A percentile compares a stretch with the other conserved stretches of the same genome.
phyloP scores from a whole-genome alignment of 352 stramenopile species.

The Ophiocytium majus region DNA sequence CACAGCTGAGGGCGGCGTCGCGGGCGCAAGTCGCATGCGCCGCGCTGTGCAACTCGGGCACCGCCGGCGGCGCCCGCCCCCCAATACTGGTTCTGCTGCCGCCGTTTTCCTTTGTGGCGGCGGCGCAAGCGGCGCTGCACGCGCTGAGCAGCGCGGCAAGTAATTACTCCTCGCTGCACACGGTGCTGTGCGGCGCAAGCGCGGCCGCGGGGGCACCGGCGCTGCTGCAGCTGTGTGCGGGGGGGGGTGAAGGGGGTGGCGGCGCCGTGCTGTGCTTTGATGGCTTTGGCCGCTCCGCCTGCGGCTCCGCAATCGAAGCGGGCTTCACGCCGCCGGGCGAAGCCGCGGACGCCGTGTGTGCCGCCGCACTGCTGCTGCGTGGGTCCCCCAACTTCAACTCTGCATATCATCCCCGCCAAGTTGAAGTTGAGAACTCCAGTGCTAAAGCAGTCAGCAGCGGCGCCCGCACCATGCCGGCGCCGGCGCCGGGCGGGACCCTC shows the following conservation, averaged over 20 bases:
- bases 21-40: background rate
- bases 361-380: slow-evolving; percentile 33
- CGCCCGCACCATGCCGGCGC: background rate
- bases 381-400: background rate
- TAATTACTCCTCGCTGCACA: no score
- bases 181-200: background rate
- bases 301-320: background rate
- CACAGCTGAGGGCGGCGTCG: background rate
- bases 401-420: background rate
- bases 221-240: slow-evolving; percentile 11
- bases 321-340: background rate
- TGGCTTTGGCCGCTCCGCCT: slow-evolving; percentile 42
- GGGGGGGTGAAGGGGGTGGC: no score
- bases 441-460: background rate
- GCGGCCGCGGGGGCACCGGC: no score
- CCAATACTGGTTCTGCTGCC: background rate
- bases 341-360: slow-evolving; percentile 9
- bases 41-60: background rate
- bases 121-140: background rate
- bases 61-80: no score
- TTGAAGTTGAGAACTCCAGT: background rate
- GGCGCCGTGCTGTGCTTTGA: slow-evolving; percentile 45
- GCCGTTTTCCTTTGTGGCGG: background rate
- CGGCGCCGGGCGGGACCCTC: slow-evolving; percentile 13
- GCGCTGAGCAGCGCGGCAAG: no score